Conservation (phyloP, 148 eudicot genomes). For the Mesembryanthemum crystallinum region DNA sequence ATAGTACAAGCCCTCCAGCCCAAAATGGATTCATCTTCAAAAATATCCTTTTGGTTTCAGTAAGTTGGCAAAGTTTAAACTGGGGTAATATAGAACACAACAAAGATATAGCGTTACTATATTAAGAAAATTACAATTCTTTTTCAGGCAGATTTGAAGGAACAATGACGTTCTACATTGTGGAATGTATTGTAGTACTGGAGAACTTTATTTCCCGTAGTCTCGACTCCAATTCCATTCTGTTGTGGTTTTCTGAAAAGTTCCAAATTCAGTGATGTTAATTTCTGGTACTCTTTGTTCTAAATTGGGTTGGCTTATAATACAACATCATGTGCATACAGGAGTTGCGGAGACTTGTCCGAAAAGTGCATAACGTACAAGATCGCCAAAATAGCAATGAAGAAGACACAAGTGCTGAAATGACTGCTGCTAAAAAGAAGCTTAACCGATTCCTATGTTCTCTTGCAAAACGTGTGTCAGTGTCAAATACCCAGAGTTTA, state of each 20-base stretch:
- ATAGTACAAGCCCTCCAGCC: neutral
- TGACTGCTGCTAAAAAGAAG: constrained; percentile 43
- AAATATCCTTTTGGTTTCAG: neutral
- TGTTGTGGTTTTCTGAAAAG: too few relatives aligned
- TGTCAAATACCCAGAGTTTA: constrained; percentile 10
- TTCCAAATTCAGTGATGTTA: too few relatives aligned
- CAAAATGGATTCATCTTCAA: neutral
- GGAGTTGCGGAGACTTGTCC: constrained; percentile 68
- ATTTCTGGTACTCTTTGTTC: neutral
- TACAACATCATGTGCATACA: constrained; percentile 17
- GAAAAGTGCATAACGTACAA: constrained; percentile 49
- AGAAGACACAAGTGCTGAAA: constrained; percentile 28
- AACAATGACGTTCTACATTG: too few relatives aligned
- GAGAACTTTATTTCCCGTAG: too few relatives aligned
- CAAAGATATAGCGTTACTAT: neutral
- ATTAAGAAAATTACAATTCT: neutral
- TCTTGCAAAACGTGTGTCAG: constrained; percentile 40
- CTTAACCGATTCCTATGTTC: constrained; percentile 48
- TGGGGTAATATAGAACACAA: neutral
- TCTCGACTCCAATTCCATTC: too few relatives aligned
- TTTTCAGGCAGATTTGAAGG: neutral
- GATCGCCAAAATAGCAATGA: constrained; percentile 32
- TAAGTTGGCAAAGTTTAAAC: neutral
- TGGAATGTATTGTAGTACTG: too few relatives aligned
- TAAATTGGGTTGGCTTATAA: neutral